phyloP scores from a whole-genome alignment of 2,329 filamentous ascomycete genomes.

The Fusarium succisae region DNA sequence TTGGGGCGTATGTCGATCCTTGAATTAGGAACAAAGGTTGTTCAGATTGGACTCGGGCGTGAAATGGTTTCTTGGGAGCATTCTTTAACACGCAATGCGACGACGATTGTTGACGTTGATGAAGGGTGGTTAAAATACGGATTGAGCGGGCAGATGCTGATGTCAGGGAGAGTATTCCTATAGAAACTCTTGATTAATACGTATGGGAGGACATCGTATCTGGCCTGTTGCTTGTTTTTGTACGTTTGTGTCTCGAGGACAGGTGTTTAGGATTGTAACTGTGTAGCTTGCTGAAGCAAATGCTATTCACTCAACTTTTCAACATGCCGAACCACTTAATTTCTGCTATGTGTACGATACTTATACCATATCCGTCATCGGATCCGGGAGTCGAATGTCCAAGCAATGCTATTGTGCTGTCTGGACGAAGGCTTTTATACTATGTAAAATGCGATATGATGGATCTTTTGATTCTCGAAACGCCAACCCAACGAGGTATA shows the following conservation, averaged over 20 bases:
- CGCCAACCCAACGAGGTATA: slow-evolving; percentile 40
- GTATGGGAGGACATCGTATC: slow-evolving; percentile 28
- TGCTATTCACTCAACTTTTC: slow-evolving; percentile 19
- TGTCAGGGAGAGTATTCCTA: slow-evolving; percentile 9
- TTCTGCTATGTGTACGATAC: slow-evolving; percentile 13
- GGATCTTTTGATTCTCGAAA: slow-evolving; percentile 35
- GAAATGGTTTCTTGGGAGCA: slow-evolving; percentile 42
- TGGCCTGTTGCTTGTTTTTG: slow-evolving; percentile 35
- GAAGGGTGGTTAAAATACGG: slow-evolving; percentile 38
- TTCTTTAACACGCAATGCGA: slow-evolving; percentile 40
- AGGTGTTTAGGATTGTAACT: slow-evolving; percentile 44
- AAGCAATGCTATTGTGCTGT: background rate
- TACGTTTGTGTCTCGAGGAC: slow-evolving; percentile 36
- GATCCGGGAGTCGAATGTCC: background rate
- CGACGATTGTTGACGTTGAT: slow-evolving; percentile 38
- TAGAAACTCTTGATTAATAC: slow-evolving; percentile 34
- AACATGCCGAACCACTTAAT: slow-evolving; percentile 33
- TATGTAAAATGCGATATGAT: background rate
- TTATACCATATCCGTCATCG: background rate
- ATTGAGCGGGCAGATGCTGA: slow-evolving; percentile 27
- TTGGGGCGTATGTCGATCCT: slow-evolving; percentile 42
- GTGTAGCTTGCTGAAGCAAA: slow-evolving; percentile 34
- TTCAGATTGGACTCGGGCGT: slow-evolving; percentile 41
- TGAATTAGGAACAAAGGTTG: slow-evolving; percentile 38
- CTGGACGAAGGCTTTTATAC: background rate